These are phyloP conservation scores for Rhodofomes roseus DNA, from an alignment of 1,284 basidiomycete species.

Conservation along the genomic window DNA sequence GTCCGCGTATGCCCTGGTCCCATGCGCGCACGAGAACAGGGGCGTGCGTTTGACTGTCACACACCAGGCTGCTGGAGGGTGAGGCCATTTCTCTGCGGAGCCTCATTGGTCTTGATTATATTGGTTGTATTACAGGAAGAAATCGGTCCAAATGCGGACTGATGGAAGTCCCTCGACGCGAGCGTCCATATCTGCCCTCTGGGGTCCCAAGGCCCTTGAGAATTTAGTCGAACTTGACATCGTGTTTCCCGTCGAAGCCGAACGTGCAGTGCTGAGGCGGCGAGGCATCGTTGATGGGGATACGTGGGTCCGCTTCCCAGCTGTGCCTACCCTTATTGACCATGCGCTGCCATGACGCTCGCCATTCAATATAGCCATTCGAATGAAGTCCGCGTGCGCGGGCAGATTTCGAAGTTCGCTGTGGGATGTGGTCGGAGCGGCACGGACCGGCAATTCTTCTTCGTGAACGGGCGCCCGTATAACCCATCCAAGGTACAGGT, in stretches of 20 bases:
- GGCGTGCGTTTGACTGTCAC: conserved; percentile 77
- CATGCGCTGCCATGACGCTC: neutral
- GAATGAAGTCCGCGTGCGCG: conserved; percentile 58
- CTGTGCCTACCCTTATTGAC: neutral
- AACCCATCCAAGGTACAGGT: conserved; percentile 63
- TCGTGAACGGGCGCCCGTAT: conserved; percentile 91
- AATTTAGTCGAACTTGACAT: conserved; percentile 75
- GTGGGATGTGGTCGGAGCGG: conserved; percentile 71
- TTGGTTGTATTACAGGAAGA: conserved; percentile 46
- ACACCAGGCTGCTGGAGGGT: conserved; percentile 77
- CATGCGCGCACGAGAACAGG: conserved; percentile 49
- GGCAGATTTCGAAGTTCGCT: conserved; percentile 78
- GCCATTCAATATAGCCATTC: conserved; percentile 11
- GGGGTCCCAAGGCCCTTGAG: conserved; percentile 81
- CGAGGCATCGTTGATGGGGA: conserved; percentile 21
- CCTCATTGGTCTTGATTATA: neutral
- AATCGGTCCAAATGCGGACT: conserved; percentile 71
- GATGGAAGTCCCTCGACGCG: conserved; percentile 61
- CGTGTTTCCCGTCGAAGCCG: conserved; percentile 64
- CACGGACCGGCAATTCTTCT: conserved; percentile 91
- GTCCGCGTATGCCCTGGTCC: conserved; percentile 89
- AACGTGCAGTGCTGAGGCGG: conserved; percentile 41
- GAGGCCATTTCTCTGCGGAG: conserved; percentile 19
- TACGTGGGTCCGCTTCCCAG: conserved; percentile 17
- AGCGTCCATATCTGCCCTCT: conserved; percentile 73